Percentiles rank a stretch among this genome's conserved stretches.
phyloP scores from a whole-genome alignment of 441 rosid species.

The Capsella rubella region DNA sequence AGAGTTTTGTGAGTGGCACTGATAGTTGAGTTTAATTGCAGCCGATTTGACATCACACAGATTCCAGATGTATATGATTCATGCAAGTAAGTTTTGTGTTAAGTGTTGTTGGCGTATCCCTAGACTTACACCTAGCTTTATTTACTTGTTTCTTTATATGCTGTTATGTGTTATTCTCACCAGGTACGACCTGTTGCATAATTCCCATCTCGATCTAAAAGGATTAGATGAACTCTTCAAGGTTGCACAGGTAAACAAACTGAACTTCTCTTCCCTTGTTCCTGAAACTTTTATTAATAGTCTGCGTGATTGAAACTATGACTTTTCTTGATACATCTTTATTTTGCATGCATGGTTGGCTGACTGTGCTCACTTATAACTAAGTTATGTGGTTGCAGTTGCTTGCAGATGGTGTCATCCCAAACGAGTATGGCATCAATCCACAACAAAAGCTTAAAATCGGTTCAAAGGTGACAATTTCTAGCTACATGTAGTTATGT shows the following conservation, averaged over 20 bases:
- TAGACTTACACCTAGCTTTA: conserved; percentile 16
- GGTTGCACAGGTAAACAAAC: conserved; percentile 87
- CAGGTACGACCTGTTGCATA: conserved; percentile 98
- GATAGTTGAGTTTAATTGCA: conserved; percentile 55
- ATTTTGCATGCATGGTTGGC: conserved; percentile 12
- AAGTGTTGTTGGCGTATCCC: conserved; percentile 16
- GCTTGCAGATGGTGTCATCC: conserved; percentile 99
- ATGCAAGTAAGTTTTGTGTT: conserved; percentile 87
- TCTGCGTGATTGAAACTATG: conserved; percentile 5
- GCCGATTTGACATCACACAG: conserved; percentile 98
- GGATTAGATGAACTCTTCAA: conserved; percentile 94
- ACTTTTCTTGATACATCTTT: conserved; percentile 11
- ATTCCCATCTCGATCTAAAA: conserved; percentile 95
- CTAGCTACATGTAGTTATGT: conserved; percentile 10
- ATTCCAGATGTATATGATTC: conserved; percentile 99
- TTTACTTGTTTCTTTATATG: conserved; percentile 20
- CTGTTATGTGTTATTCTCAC: conserved; percentile 11
- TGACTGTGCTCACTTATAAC: conserved; percentile 19
- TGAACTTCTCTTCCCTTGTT: neutral
- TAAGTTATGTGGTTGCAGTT: conserved; percentile 58
- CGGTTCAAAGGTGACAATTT: conserved; percentile 86
- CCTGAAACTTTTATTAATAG: neutral
- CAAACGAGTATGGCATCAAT: conserved; percentile 99
- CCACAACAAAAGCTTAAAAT: conserved; percentile 98
- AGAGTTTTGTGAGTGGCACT: conserved; percentile 29